These are phyloP conservation scores for Termitomyces sp. DNA, from an alignment of 768 basidiomycete genomes.

Conservation along the genomic window DNA sequence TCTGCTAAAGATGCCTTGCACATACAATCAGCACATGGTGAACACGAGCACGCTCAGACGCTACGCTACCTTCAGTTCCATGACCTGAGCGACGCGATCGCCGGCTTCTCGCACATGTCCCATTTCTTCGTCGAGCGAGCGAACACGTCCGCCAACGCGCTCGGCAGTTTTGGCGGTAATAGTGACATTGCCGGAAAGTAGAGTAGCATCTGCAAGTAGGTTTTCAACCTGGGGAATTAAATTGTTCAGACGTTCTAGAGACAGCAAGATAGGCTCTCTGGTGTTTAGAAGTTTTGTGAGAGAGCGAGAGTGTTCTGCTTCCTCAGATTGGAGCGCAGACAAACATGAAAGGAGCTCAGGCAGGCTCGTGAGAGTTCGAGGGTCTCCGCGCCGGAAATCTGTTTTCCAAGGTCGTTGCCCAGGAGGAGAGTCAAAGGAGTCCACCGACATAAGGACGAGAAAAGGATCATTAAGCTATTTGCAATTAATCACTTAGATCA, in stretches of 20 bases:
- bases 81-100: slow-evolving; percentile 89
- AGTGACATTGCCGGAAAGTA: slow-evolving; percentile 55
- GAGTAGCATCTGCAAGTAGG: slow-evolving; percentile 51
- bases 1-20: slow-evolving; percentile 34
- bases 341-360: slow-evolving; percentile 72
- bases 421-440: background rate
- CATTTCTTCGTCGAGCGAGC: slow-evolving; percentile 91
- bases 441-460: slow-evolving; percentile 7
- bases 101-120: slow-evolving; percentile 80
- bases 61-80: slow-evolving; percentile 82
- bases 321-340: slow-evolving; percentile 70
- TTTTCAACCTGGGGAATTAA: slow-evolving; percentile 60
- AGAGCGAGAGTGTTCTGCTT: slow-evolving; percentile 68
- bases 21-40: slow-evolving; percentile 6
- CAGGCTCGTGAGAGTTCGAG: slow-evolving; percentile 50
- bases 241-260: slow-evolving; percentile 56
- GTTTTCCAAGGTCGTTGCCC: background rate
- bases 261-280: slow-evolving; percentile 56
- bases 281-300: slow-evolving; percentile 68
- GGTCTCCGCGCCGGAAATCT: slow-evolving; percentile 20
- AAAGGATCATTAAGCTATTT: background rate
- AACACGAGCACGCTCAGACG: slow-evolving; percentile 5
- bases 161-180: slow-evolving; percentile 78
- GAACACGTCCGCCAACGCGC: slow-evolving; percentile 88
- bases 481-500: background rate